Evolutionary conservation across 192 early-diverging fungal genomes (phyloP), one percentile per base, ranked within the genome.

Genomic region (Obelidium mucronatum): DNA sequence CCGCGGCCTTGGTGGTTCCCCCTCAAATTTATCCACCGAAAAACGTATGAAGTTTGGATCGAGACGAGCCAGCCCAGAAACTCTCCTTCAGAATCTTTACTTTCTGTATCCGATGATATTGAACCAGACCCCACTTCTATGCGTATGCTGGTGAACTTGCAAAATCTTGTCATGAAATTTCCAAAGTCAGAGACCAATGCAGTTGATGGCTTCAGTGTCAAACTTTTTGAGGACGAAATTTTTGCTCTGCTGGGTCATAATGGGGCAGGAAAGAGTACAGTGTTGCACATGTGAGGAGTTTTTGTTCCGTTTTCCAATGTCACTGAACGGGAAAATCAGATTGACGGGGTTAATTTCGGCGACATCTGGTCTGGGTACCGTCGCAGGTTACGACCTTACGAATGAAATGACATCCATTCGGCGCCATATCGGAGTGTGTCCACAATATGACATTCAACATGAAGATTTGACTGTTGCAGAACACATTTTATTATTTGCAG

Each of bases 361-460:
- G 26, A 89, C 84, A 11, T 71, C 73, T 0, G 91, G 92, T 40
- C 78, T 83, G 67, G 91, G 90, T 2, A 81, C 56, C 22, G 62
- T 93, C 22, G 83, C 84, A 52, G 85, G 86, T 0, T 88, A 77
- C 67, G 85, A 91, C 72, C 74, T 91, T 40, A 68, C 53, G 22
- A 83, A 42, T 3, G 40, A 85, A 68, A 88, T 89, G 84, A 77
- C 77, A 24, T 53, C 75, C 35, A 90, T 92, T 67, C 89, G 89
- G 13, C 79, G 82, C 4, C 81, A 81, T 51, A 92, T 92, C 36
- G 92, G 92, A 26, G 83, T 93, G 30, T 93, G 92, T 69, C 92
- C 92, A 26, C 91, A 92, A 80, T 87, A 92, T 55, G 90, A 92
- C 55, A 85, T 92, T 60, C 66, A 92, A 36, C 90, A 85, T 63